A percentile compares a stretch with the other conserved stretches of the same genome.
Evolutionary conservation across 495 filamentous ascomycete genomes (phyloP).

Genomic region (Aspergillus hancockii): DNA sequence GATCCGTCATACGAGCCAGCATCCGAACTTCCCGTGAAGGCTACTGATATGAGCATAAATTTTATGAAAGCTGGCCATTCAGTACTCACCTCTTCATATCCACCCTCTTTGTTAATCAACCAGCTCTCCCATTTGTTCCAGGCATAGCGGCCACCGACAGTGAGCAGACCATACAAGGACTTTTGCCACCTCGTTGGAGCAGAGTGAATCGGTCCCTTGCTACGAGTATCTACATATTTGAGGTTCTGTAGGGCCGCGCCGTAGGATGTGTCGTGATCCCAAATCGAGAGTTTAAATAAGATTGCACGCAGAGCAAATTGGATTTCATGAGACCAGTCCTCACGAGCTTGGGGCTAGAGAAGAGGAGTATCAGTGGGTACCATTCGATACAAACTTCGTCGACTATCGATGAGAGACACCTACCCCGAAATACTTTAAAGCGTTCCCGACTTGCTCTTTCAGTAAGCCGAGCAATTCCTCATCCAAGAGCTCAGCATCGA

Average conservation of each 20-base stretch:
- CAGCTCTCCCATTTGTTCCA: constrained; percentile 91
- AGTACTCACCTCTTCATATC: constrained; percentile 58
- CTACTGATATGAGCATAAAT: constrained; percentile 36
- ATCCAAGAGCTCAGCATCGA: constrained; percentile 93
- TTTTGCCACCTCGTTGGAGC: constrained; percentile 78
- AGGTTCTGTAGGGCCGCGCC: constrained; percentile 91
- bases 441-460: constrained; percentile 84
- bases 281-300: constrained; percentile 92
- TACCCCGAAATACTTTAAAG: constrained; percentile 81
- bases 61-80: not conserved
- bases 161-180: constrained; percentile 76
- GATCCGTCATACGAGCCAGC: constrained; percentile 67
- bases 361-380: not conserved
- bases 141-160: constrained; percentile 82
- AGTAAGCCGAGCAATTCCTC: constrained; percentile 88
- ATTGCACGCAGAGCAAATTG: constrained; percentile 71
- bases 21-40: constrained; percentile 53
- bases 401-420: constrained; percentile 18
- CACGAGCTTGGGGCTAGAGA: constrained; percentile 58
- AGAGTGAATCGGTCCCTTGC: constrained; percentile 57
- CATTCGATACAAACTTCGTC: not conserved
- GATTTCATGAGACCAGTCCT: constrained; percentile 88
- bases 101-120: constrained; percentile 72
- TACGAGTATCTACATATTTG: constrained; percentile 82
- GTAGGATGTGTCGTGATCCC: constrained; percentile 95